Evolutionary conservation across 345 rosid species (phyloP), one percentile per base, ranked within the genome.

Genomic region (Rhizophora mangle): DNA sequence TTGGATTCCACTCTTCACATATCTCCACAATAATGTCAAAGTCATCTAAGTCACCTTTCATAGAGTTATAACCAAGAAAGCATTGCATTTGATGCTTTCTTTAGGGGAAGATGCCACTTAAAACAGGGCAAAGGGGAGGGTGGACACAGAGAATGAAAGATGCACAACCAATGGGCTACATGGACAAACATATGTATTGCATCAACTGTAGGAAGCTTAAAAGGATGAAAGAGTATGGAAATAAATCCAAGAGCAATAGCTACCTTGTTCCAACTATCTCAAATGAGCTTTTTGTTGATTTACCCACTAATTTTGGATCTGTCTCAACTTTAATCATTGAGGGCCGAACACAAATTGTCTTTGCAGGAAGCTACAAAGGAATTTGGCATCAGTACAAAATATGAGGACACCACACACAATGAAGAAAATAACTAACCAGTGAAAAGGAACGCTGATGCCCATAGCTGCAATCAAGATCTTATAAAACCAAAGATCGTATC

Each of bases 221-320:
- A 47, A 61, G 20, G 32, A 11, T 15, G 4, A 65, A 47, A 60
- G 54, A 56, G 55, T 54, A 13, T 43, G 49, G 49, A 71, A 49
- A 62, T 52, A 22, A 54, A 63, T 34, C 20, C 29, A 47, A 56
- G 30, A 51, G 67, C 15, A 63, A 65, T 21, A 8, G 10, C 55
- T 80, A 93, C 97, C 97, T 88, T 70, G 86, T 91, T 6, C 11
- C 61, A 68, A 88, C 94, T 60, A 93, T 81, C 79, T 91, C 98
- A 18, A 93, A 5, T 15, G 98, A 67, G 59, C 81, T 74, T 20
- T 39, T 62, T 2, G 89, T 77, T 67, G 43, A 66, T 43, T 53
- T 20, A 60, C 72, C 63, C 59, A 79, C 59, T 37, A 75, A 57
- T 24, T 64, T 6, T 37, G 59, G 54, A 82, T 85, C 90, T 30